A percentile compares a stretch with the other conserved stretches of the same genome.
phyloP scores from a whole-genome alignment of 1,284 basidiomycete species.

The Tilletia horrida region DNA sequence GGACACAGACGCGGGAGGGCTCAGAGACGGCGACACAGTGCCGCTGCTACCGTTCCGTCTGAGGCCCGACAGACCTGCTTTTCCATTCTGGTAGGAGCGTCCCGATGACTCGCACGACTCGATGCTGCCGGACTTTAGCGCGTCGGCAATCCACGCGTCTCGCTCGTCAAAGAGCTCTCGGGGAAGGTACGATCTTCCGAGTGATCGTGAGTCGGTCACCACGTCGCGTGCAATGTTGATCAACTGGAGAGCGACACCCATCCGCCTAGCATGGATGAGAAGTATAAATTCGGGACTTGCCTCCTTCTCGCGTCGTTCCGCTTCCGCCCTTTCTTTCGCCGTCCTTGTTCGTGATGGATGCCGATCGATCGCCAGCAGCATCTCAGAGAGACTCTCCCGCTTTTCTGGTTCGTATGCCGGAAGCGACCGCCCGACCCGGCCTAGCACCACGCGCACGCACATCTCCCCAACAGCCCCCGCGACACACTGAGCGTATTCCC shows the following conservation, averaged over 20 bases:
- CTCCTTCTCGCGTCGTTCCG: neutral
- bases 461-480: conserved; percentile 47
- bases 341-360: neutral
- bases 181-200: conserved; percentile 43
- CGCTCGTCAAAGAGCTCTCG: conserved; percentile 26
- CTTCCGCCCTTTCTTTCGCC: neutral
- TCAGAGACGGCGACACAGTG: neutral
- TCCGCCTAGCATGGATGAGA: conserved; percentile 38
- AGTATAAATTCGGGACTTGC: conserved; percentile 20
- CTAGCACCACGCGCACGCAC: conserved; percentile 44
- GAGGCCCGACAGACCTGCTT: conserved; percentile 12
- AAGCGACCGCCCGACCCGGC: conserved; percentile 28
- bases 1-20: neutral
- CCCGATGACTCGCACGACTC: neutral
- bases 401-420: neutral
- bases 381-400: conserved; percentile 5
- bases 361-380: conserved; percentile 8
- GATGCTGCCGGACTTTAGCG: conserved; percentile 11
- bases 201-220: conserved; percentile 34
- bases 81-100: conserved; percentile 19
- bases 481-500: conserved; percentile 47
- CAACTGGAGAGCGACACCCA: conserved; percentile 48
- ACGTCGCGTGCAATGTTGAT: conserved; percentile 49
- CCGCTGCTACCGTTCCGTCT: neutral
- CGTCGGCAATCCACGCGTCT: conserved; percentile 16